These are phyloP conservation scores for Rhodomyrtus tomentosa DNA, from an alignment of 345 rosid species.

Conservation along the genomic window DNA sequence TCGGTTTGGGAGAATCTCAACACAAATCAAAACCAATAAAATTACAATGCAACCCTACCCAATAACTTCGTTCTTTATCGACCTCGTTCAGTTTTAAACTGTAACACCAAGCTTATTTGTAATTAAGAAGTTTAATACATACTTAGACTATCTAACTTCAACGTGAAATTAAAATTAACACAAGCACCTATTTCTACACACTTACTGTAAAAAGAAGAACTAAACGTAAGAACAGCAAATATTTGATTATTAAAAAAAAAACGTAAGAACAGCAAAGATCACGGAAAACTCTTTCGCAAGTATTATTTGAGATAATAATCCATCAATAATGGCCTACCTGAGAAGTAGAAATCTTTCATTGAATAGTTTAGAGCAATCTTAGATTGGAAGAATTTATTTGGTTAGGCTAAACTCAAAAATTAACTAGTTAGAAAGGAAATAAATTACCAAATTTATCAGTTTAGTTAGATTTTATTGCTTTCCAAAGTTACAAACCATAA, in stretches of 20 bases:
- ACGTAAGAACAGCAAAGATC: neutral
- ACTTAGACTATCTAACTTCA: neutral
- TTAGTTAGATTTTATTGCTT: neutral
- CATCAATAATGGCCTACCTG: neutral
- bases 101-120: neutral
- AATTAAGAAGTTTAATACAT: neutral
- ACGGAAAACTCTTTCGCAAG: neutral
- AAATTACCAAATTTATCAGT: neutral
- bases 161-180: neutral
- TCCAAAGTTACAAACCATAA: neutral
- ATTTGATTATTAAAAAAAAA: too few species aligned
- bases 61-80: neutral
- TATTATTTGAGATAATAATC: neutral
- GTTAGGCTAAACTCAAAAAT: neutral
- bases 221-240: neutral
- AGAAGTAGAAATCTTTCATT: neutral
- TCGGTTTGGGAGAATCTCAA: neutral
- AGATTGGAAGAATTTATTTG: neutral
- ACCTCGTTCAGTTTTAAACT: neutral
- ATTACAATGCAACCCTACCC: neutral
- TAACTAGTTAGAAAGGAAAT: neutral
- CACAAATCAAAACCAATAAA: neutral
- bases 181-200: neutral
- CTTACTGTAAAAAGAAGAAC: neutral
- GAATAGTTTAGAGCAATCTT: neutral